Conservation (phyloP, 495 filamentous ascomycete species). For the Penicillium macrosclerotiorum region DNA sequence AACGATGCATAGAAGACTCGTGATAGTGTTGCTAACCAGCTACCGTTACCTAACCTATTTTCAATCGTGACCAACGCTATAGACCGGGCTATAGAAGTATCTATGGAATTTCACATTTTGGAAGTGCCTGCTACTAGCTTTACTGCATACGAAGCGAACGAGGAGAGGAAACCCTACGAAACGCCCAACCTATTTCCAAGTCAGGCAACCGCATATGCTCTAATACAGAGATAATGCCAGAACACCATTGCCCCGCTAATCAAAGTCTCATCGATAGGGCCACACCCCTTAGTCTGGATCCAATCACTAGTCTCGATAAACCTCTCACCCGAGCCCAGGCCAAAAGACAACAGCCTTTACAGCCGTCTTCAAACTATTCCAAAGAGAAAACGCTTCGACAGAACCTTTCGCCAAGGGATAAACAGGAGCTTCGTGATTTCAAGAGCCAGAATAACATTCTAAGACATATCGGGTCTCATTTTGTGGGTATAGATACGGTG, state of each 20-base stretch:
- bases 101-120: constrained; percentile 1
- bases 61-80: constrained; percentile 1
- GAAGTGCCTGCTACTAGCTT: neutral
- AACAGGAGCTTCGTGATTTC: constrained; percentile 9
- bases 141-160: constrained; percentile 3
- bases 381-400: neutral
- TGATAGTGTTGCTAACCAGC: constrained; percentile 3
- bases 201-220: constrained; percentile 2
- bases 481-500: neutral
- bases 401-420: constrained; percentile 6
- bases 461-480: neutral
- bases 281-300: neutral
- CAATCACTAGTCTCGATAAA: neutral
- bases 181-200: neutral
- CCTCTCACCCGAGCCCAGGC: constrained; percentile 7
- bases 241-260: neutral
- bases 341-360: constrained; percentile 4
- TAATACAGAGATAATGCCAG: neutral
- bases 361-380: neutral
- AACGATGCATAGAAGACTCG: constrained; percentile 1
- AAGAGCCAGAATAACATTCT: constrained; percentile 10
- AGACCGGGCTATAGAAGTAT: neutral
- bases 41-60: constrained; percentile 1
- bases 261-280: neutral
- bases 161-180: constrained; percentile 1